Base-by-base conservation (phyloP, 2,329 filamentous ascomycete genomes). In the Aspergillus puulaauensis region DNA sequence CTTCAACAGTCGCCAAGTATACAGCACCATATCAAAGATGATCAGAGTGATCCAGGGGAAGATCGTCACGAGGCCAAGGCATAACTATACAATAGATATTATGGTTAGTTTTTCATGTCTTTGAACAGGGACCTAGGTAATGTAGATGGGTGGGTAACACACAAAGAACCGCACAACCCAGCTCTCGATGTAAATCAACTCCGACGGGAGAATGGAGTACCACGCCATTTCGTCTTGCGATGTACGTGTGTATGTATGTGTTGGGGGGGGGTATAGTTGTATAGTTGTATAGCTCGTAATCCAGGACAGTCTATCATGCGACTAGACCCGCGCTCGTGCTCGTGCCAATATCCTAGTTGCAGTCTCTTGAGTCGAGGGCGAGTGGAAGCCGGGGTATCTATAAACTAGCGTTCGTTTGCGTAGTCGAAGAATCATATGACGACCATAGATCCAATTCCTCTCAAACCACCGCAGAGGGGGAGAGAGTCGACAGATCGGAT, bases 121-220 rank as follows among this genome's bases (percentile, higher is more conserved):
- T 37, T 15, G 33, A 27, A n/a, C 23, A 24, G 21, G 7, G 9
- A 8, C 9, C 1, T 37, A 33, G 49, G 44, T 12, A 52, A 11
- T 31, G 9, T 31, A 31, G 27, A 27, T 11, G 19, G 5, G 12
- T 3, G 21, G 40, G 55, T 58, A 54, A 71, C 83, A 68, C 78
- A 89, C 86, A 70, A 88, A 89, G 45, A 85, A 68, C 9, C 84
- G 80, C 46, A 82, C 82, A 57, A 85, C 76, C 85, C 85, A 89
- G 52, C 79, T 82, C 70, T 90, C 87, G 52, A 88, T 70, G 40
- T 78, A 76, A 43, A 77, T 80, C 54, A 88, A 77, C 56, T 81
- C 77, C 17, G 80, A 76, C 1, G 87, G 87, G 35, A 90, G 80
- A 58, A 90, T 82, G 2, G 86, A 89, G 62, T 86, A 85, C 78